A percentile compares a stretch with the other conserved stretches of the same genome.
Evolutionary conservation across 352 stramenopile genomes (phyloP).

Genomic region (Phytophthora agathidicida): DNA sequence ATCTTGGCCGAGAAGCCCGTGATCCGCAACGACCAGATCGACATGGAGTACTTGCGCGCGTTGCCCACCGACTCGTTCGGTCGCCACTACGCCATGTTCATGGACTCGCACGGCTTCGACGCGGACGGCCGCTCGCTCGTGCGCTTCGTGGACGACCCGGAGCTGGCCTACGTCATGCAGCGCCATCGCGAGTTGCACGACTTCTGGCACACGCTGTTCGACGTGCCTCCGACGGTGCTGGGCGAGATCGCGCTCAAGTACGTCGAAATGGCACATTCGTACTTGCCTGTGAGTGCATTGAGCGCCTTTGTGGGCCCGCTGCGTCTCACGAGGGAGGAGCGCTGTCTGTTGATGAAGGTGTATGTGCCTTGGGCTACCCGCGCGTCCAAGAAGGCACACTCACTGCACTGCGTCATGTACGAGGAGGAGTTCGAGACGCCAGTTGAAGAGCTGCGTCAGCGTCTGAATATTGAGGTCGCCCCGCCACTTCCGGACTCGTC

Average conservation of each 20-base stretch:
- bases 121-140: conserved; percentile 86
- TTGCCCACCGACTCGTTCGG: conserved; percentile 90
- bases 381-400: conserved; percentile 66
- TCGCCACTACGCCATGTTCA: conserved; percentile 90
- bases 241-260: conserved; percentile 98
- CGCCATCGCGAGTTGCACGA: conserved; percentile 95
- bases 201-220: conserved; percentile 97
- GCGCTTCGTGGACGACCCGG: conserved; percentile 91
- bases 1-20: conserved; percentile 91
- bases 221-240: conserved; percentile 93
- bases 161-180: conserved; percentile 97
- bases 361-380: conserved; percentile 96
- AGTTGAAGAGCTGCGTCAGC: conserved; percentile 85
- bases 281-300: conserved; percentile 94
- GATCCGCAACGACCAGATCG: conserved; percentile 81
- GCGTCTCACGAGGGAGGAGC: conserved; percentile 76
- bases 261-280: conserved; percentile 97
- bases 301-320: conserved; percentile 91
- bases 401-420: conserved; percentile 96
- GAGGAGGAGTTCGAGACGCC: conserved; percentile 95
- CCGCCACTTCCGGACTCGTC: conserved; percentile 40
- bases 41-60: conserved; percentile 64
- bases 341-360: conserved; percentile 71
- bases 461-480: conserved; percentile 57
- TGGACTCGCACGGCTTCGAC: conserved; percentile 93